phyloP scores from a whole-genome alignment of 2,329 filamentous ascomycete genomes.

The Penicillium sp. region DNA sequence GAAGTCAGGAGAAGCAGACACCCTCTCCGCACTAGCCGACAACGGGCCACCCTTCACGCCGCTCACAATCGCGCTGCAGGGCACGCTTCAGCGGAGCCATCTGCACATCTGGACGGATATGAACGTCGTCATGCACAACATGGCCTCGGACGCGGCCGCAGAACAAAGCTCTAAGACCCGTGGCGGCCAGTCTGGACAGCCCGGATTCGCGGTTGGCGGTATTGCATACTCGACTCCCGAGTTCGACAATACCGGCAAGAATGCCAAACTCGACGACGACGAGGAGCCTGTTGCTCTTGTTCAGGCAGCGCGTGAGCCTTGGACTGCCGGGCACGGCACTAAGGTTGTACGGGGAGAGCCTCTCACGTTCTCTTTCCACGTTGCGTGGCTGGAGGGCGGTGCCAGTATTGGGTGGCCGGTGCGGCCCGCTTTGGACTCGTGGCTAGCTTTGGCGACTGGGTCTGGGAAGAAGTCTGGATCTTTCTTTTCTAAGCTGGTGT shows the following conservation, averaged over 20 bases:
- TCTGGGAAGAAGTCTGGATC: slow-evolving; percentile 9
- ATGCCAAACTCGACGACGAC: slow-evolving; percentile 20
- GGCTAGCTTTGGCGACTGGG: slow-evolving; percentile 13
- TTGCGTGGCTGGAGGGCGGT: slow-evolving; percentile 66
- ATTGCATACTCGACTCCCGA: slow-evolving; percentile 82
- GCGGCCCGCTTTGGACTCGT: slow-evolving; percentile 16
- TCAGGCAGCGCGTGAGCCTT: slow-evolving; percentile 46
- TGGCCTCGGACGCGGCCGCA: slow-evolving; percentile 30
- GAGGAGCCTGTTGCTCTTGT: slow-evolving; percentile 46
- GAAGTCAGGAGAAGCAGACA: slow-evolving; percentile 52
- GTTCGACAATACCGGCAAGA: slow-evolving; percentile 50
- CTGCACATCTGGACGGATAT: slow-evolving; percentile 86
- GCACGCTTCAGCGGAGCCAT: slow-evolving; percentile 83
- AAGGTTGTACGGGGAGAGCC: slow-evolving; percentile 85
- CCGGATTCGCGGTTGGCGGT: slow-evolving; percentile 80
- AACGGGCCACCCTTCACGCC: slow-evolving; percentile 58
- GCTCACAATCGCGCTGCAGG: slow-evolving; percentile 82
- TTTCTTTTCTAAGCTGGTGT: slow-evolving; percentile 33
- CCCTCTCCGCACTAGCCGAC: slow-evolving; percentile 29
- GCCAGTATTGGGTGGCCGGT: slow-evolving; percentile 37
- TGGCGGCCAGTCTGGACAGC: slow-evolving; percentile 33
- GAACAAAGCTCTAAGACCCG: slow-evolving; percentile 56
- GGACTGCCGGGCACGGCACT: slow-evolving; percentile 50
- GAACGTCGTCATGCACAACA: slow-evolving; percentile 77
- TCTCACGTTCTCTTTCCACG: slow-evolving; percentile 72